Evolutionary conservation across 805 yeast genomes (phyloP).

Genomic region (Candida insectorum): DNA sequence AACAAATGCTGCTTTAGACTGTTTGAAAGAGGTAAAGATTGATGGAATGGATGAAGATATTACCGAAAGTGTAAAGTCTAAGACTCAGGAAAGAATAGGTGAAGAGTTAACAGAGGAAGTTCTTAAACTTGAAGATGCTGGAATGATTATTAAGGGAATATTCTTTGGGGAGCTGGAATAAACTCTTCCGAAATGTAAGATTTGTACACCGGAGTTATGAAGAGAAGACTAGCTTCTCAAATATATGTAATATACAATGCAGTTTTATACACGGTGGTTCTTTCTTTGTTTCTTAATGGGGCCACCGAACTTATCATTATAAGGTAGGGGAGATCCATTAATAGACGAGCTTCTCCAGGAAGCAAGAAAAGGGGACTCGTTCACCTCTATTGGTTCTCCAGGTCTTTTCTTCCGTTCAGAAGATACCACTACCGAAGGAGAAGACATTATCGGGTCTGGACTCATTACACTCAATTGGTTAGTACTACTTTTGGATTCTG

Average conservation of each 20-base stretch:
- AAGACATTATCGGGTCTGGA: slow-evolving; percentile 6
- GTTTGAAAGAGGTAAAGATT: slow-evolving; percentile 47
- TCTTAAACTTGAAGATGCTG: slow-evolving; percentile 44
- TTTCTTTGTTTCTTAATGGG: too few species aligned
- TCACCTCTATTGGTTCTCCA: too few species aligned
- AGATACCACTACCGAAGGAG: slow-evolving; percentile 8
- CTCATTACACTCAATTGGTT: neutral
- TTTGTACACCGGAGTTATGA: too few species aligned
- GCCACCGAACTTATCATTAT: slow-evolving; percentile 1
- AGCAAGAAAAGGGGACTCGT: slow-evolving; percentile 39
- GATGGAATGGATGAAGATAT: slow-evolving; percentile 20
- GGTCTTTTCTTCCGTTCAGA: slow-evolving; percentile 17
- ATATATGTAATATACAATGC: too few species aligned
- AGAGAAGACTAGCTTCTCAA: too few species aligned
- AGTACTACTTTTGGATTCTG: neutral
- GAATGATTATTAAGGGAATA: slow-evolving; percentile 56
- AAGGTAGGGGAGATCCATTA: slow-evolving; percentile 1
- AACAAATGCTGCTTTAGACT: slow-evolving; percentile 47
- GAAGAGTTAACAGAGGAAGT: slow-evolving; percentile 50
- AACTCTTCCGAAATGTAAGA: too few species aligned
- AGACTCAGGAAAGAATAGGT: slow-evolving; percentile 60
- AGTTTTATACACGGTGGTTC: too few species aligned
- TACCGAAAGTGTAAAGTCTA: slow-evolving; percentile 31
- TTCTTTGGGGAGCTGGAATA: slow-evolving; percentile 75
- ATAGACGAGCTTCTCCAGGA: slow-evolving; percentile 18